Evolutionary conservation across 352 stramenopile genomes (phyloP).

Genomic region (Pythium oligandrum): DNA sequence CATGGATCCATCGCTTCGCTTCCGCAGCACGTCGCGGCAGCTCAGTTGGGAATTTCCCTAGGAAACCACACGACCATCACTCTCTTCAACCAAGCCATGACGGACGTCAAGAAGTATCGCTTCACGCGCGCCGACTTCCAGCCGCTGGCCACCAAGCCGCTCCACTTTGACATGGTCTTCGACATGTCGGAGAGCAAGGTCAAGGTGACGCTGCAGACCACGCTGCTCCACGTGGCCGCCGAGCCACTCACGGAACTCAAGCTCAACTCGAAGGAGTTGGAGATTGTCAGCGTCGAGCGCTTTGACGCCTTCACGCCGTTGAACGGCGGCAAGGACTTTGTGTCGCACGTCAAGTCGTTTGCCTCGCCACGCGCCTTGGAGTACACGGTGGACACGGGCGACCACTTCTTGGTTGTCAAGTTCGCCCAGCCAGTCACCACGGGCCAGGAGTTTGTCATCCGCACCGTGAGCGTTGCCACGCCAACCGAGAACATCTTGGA

Average conservation of each 20-base stretch:
- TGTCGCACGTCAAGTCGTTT: constrained; percentile 54
- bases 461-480: constrained; percentile 56
- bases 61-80: too few species aligned
- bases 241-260: constrained; percentile 48
- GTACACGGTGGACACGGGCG: constrained; percentile 52
- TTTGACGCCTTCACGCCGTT: constrained; percentile 43
- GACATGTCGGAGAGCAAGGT: constrained; percentile 58
- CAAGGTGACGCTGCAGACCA: constrained; percentile 69
- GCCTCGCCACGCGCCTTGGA: constrained; percentile 33
- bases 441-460: constrained; percentile 65
- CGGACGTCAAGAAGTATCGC: constrained; percentile 55
- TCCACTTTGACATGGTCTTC: constrained; percentile 83
- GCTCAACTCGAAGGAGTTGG: constrained; percentile 71
- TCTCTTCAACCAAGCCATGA: not conserved
- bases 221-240: constrained; percentile 40
- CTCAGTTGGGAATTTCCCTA: too few species aligned
- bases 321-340: constrained; percentile 39
- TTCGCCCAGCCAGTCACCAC: constrained; percentile 41
- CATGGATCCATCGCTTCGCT: too few species aligned
- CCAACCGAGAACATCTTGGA: constrained; percentile 77
- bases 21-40: too few species aligned
- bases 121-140: constrained; percentile 67
- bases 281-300: constrained; percentile 54
- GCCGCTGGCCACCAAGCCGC: constrained; percentile 52
- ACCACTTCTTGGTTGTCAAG: constrained; percentile 69